Percentiles rank a stretch among this genome's conserved stretches.
These are phyloP conservation scores for Polysphondylium violaceum DNA, from an alignment of 78 protist species.

Conservation along the genomic window DNA sequence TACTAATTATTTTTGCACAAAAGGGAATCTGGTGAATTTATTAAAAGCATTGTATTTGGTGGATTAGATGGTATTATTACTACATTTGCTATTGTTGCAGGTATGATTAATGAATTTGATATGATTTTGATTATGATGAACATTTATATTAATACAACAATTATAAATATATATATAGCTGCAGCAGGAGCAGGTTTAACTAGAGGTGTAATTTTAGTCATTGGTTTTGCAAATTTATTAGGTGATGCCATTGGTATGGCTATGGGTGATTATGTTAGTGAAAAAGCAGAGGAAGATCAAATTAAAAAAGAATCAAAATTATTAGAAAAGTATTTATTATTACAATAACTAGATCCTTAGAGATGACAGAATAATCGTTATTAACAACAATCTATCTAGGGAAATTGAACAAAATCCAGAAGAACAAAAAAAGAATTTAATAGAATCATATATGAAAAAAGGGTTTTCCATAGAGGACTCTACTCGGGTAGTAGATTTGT, in stretches of 20 bases:
- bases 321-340: constrained; percentile 54
- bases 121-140: not conserved
- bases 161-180: constrained; percentile 74
- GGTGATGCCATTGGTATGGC: constrained; percentile 95
- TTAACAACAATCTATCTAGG: no score
- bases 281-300: constrained; percentile 84
- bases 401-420: constrained; percentile 81
- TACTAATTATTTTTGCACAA: not conserved
- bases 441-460: constrained; percentile 81
- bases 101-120: no score
- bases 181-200: constrained; percentile 86
- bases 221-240: constrained; percentile 90
- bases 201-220: constrained; percentile 77
- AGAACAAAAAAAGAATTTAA: constrained; percentile 74
- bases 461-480: constrained; percentile 87
- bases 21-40: constrained; percentile 75
- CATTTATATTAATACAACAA: constrained; percentile 70
- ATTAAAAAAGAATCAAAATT: constrained; percentile 62
- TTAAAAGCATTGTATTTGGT: constrained; percentile 85
- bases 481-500: constrained; percentile 41
- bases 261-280: constrained; percentile 88
- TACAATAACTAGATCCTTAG: not conserved
- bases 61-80: constrained; percentile 94
- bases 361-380: not conserved
- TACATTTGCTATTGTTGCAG: constrained; percentile 90